A percentile compares a stretch with the other conserved stretches of the same genome.
Conservation (phyloP, 441 rosid genomes). For the Kokia cookei region DNA sequence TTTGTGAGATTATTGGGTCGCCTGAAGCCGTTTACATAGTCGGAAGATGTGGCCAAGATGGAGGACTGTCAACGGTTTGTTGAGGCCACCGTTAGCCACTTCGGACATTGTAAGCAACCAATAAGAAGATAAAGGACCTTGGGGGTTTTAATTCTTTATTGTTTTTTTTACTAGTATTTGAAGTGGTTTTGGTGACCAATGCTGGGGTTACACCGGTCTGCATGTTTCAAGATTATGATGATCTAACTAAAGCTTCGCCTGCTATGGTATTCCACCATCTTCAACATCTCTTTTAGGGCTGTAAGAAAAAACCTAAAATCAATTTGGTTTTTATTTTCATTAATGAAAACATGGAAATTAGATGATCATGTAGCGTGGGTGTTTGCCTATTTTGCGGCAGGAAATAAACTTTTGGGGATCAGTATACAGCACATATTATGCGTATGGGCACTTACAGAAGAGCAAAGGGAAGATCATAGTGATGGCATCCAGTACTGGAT, state of each 20-base stretch:
- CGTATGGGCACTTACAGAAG: slow-evolving; percentile 36
- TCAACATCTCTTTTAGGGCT: background rate
- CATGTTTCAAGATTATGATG: slow-evolving; percentile 36
- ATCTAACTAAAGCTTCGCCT: slow-evolving; percentile 19
- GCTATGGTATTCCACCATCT: slow-evolving; percentile 24
- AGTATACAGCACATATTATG: slow-evolving; percentile 35
- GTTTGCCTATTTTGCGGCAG: slow-evolving; percentile 5
- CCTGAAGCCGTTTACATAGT: slow-evolving; percentile 26
- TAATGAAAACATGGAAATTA: too few species aligned
- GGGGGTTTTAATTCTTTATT: background rate
- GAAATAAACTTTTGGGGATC: slow-evolving; percentile 62
- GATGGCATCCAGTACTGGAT: slow-evolving; percentile 37
- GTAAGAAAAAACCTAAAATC: too few species aligned
- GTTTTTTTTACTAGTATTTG: background rate
- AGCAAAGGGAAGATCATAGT: slow-evolving; percentile 42
- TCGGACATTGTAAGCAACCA: slow-evolving; percentile 29
- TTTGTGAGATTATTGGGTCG: slow-evolving; percentile 31
- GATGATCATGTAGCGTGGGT: too few species aligned
- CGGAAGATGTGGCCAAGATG: slow-evolving; percentile 32
- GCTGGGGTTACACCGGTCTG: slow-evolving; percentile 33
- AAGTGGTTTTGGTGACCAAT: slow-evolving; percentile 22
- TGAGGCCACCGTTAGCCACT: slow-evolving; percentile 28
- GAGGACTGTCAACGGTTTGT: slow-evolving; percentile 33
- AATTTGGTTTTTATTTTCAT: too few species aligned
- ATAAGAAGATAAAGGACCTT: too few species aligned